Conservation (phyloP, 1,139 yeast species). For the Candida sp. region DNA sequence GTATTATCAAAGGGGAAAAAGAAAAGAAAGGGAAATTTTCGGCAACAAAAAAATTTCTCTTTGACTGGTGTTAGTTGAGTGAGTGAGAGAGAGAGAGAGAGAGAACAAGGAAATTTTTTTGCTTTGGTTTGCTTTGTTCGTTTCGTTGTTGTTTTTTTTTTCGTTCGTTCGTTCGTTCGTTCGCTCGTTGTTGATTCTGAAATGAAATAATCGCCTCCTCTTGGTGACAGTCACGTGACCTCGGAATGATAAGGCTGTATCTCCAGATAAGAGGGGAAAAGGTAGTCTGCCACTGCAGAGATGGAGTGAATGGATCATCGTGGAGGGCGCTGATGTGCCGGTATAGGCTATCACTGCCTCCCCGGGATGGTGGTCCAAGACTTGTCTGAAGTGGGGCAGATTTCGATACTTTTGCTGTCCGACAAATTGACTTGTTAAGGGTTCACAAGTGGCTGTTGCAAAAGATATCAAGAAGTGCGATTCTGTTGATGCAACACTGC, state of each 20-base stretch:
- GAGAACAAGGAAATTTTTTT: slow-evolving; percentile 2
- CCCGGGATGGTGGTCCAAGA: no score
- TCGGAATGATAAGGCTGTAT: neutral
- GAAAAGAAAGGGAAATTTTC: neutral
- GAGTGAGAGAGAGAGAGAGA: neutral
- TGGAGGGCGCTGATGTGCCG: no score
- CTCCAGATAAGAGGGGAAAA: neutral
- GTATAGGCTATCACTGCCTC: no score
- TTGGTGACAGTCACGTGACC: neutral
- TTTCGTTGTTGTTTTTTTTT: slow-evolving; percentile 1
- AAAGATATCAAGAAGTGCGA: no score
- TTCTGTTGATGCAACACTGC: no score
- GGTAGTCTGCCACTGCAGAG: neutral
- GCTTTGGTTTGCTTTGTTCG: neutral
- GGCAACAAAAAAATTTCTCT: neutral
- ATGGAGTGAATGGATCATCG: no score
- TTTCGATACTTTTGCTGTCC: no score
- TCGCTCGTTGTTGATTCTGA: neutral
- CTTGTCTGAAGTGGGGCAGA: no score
- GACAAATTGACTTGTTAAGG: no score
- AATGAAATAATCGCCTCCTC: neutral
- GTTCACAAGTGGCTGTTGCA: no score
- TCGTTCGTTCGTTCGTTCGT: neutral
- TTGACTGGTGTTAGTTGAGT: neutral
- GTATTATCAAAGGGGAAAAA: neutral